These are phyloP conservation scores for Lecanicillium sp. DNA, from an alignment of 2,329 filamentous ascomycete genomes.

Conservation along the genomic window DNA sequence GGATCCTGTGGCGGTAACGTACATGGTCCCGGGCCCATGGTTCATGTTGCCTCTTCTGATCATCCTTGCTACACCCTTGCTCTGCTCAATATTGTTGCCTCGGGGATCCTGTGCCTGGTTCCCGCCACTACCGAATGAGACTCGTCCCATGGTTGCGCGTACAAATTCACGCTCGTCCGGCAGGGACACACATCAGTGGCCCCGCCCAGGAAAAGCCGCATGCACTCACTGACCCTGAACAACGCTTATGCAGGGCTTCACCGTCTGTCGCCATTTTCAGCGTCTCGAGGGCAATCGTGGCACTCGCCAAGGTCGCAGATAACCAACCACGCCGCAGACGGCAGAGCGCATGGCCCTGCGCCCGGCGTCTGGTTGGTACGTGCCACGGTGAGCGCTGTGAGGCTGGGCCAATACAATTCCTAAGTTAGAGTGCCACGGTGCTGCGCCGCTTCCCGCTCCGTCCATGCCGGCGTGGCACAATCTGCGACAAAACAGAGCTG, in stretches of 20 bases:
- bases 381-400: background rate
- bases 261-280: background rate
- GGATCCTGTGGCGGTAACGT: too few relatives aligned
- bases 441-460: background rate
- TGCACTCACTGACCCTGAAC: background rate
- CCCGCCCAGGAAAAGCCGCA: background rate
- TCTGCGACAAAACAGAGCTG: slow-evolving; percentile 5
- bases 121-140: background rate
- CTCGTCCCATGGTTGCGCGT: background rate
- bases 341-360: background rate
- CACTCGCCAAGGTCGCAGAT: background rate
- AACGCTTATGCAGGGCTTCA: background rate
- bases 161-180: background rate
- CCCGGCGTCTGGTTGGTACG: background rate
- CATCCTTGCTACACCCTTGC: too few relatives aligned
- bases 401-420: too few relatives aligned
- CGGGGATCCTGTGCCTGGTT: too few relatives aligned
- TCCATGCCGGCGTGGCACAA: background rate
- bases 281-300: background rate
- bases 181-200: background rate
- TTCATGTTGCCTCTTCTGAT: too few relatives aligned
- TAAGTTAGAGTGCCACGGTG: too few relatives aligned
- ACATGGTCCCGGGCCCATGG: too few relatives aligned
- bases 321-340: background rate
- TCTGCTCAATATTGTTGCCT: too few relatives aligned